A percentile compares a stretch with the other conserved stretches of the same genome.
Conservation (phyloP, 176 grass and related monocot genomes). For the Themeda triandra region DNA sequence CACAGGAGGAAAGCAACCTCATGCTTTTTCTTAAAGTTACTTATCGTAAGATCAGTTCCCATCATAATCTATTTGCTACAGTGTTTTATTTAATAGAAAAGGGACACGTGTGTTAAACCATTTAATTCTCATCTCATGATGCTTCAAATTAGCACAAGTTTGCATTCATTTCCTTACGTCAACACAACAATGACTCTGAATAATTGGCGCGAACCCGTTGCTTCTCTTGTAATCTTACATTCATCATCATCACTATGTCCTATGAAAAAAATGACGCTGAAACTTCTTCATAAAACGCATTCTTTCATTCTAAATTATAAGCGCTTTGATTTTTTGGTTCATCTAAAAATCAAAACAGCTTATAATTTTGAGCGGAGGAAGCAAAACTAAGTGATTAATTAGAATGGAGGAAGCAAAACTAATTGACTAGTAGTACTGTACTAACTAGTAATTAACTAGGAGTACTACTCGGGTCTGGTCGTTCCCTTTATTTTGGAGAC, state of each 20-base stretch:
- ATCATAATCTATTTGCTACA: no score
- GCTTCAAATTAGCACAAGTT: not conserved
- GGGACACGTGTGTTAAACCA: not conserved
- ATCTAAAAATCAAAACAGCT: no score
- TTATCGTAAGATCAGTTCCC: not conserved
- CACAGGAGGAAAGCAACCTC: not conserved
- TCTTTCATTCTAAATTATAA: no score
- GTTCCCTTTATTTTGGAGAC: not conserved
- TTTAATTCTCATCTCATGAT: not conserved
- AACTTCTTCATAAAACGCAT: no score
- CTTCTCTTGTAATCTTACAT: not conserved
- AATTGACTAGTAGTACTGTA: no score
- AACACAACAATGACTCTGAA: not conserved
- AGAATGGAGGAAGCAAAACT: no score
- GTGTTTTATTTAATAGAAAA: no score
- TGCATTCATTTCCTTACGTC: not conserved
- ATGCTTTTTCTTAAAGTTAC: not conserved
- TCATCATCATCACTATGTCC: not conserved
- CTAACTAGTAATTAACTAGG: no score
- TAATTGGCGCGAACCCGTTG: not conserved
- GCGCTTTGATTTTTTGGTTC: no score
- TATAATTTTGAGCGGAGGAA: no score
- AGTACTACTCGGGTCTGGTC: not conserved
- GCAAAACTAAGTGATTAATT: not conserved
- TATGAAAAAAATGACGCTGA: not conserved